Evolutionary conservation across 768 basidiomycete genomes (phyloP), one percentile per base, ranked within the genome.

Genomic region (Gyrodon lividus): DNA sequence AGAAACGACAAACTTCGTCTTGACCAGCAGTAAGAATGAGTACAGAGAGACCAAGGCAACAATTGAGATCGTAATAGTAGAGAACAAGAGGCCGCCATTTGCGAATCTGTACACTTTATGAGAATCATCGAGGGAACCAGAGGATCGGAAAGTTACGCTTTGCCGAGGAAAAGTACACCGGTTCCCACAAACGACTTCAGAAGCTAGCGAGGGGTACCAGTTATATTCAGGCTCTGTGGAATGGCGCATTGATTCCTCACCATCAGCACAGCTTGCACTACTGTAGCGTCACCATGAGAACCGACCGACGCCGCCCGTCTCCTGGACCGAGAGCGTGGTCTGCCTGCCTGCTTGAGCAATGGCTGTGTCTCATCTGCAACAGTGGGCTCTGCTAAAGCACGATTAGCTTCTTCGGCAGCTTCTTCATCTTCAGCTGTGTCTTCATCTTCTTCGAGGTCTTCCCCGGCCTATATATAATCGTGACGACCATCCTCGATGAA

Each of bases 181-280:
- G 96, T 98, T 19, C 96, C 96, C 42, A 98, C 84, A 61, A 98
- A 98, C 1, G 89, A 84, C 71, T 98, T 98, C 52, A 97, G 72
- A 48, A 98, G 71, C 92, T 95, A 34, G 54, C 35, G 16, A 26
- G n/a, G 30, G 28, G 46, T 23, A 16, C 10, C 3, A 23, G 42
- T 54, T 26, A 43, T 22, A 37, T 52, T 45, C 43, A 42, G 52
- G 42, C 53, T 28, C 4, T 16, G 26, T 5, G 17, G 28, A 23
- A 17, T 46, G 22, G 6, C 22, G 41, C 13, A 56, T 8, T 6
- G 17, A 24, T 37, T 17, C 66, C 81, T 35, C 60, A 90, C 92
- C 94, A 98, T 98, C 42, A 98, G 73, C 7, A 94, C 83, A 19
- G 96, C 96, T 70, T 98, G 92, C 2, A 86, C 81, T 12, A 94